Evolutionary conservation across 768 basidiomycete genomes (phyloP).

Genomic region (Pulveroboletus sp.): DNA sequence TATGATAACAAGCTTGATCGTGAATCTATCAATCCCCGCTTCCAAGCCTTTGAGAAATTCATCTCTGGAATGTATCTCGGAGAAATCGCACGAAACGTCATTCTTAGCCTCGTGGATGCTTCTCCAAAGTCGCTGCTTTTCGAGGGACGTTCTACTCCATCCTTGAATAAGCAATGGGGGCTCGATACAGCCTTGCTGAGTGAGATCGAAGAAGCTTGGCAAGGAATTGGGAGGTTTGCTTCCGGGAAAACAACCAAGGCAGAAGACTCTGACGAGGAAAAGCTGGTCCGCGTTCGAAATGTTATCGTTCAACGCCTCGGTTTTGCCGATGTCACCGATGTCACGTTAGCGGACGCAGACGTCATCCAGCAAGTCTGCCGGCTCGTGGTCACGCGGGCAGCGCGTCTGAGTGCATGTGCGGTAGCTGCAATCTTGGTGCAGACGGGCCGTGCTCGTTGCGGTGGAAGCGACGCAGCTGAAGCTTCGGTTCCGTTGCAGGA

Average conservation of each 20-base stretch:
- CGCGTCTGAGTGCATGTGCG: slow-evolving; percentile 80
- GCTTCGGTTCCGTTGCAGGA: slow-evolving; percentile 17
- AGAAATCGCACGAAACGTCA: slow-evolving; percentile 84
- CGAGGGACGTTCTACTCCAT: slow-evolving; percentile 66
- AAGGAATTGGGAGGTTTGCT: slow-evolving; percentile 36
- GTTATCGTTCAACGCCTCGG: slow-evolving; percentile 64
- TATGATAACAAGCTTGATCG: slow-evolving; percentile 94
- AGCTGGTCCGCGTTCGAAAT: slow-evolving; percentile 53
- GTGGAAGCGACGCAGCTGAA: slow-evolving; percentile 31
- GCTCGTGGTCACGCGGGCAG: slow-evolving; percentile 79
- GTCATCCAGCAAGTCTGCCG: slow-evolving; percentile 80
- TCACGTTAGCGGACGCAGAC: slow-evolving; percentile 62
- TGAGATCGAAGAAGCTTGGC: slow-evolving; percentile 76
- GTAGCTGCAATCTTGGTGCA: slow-evolving; percentile 85
- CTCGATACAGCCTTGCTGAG: slow-evolving; percentile 94
- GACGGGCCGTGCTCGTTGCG: slow-evolving; percentile 63
- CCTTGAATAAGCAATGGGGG: slow-evolving; percentile 89
- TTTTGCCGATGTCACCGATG: slow-evolving; percentile 48
- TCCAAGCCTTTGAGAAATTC: slow-evolving; percentile 97
- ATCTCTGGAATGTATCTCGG: slow-evolving; percentile 99
- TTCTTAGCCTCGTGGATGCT: slow-evolving; percentile 80
- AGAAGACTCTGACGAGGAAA: slow-evolving; percentile 17
- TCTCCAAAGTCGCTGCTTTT: slow-evolving; percentile 74
- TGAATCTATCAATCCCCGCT: slow-evolving; percentile 88
- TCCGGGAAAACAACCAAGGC: slow-evolving; percentile 16